Percentiles rank a stretch among this genome's conserved stretches.
Conservation (phyloP, 768 basidiomycete genomes). For the Phaffia tasmanica region DNA sequence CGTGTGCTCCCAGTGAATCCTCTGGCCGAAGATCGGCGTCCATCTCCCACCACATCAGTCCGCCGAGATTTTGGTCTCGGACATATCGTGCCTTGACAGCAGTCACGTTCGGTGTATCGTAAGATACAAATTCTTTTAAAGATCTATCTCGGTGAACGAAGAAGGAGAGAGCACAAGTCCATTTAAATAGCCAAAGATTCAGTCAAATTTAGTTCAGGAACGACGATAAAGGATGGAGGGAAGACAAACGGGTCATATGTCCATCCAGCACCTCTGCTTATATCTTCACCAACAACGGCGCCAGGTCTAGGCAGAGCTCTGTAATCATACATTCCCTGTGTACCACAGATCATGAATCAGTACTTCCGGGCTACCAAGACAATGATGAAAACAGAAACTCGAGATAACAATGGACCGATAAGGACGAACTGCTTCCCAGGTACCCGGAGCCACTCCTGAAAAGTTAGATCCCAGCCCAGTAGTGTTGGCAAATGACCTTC, state of each 20-base stretch:
- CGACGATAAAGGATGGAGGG: neutral
- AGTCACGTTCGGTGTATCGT: constrained; percentile 59
- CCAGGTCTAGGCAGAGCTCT: constrained; percentile 72
- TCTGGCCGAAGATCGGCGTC: constrained; percentile 21
- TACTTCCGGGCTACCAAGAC: neutral
- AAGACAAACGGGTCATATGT: constrained; percentile 54
- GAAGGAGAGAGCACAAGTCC: neutral
- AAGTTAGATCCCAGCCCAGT: constrained; percentile 58
- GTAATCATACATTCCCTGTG: constrained; percentile 59
- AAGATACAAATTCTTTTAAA: constrained; percentile 63
- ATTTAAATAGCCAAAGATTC: no score
- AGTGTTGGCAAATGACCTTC: constrained; percentile 77
- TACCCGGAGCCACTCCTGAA: constrained; percentile 71
- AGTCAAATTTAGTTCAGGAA: neutral
- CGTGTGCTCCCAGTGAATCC: neutral
- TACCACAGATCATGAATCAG: neutral
- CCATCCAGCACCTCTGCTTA: constrained; percentile 64
- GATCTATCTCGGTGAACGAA: neutral
- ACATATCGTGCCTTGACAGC: constrained; percentile 62
- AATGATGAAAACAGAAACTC: neutral
- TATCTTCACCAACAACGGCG: constrained; percentile 55
- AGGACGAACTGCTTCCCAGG: constrained; percentile 62
- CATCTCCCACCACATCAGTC: constrained; percentile 63
- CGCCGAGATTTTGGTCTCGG: constrained; percentile 60
- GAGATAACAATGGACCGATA: constrained; percentile 37